Conservation (phyloP, 768 basidiomycete genomes). For the Mycena belliarum region DNA sequence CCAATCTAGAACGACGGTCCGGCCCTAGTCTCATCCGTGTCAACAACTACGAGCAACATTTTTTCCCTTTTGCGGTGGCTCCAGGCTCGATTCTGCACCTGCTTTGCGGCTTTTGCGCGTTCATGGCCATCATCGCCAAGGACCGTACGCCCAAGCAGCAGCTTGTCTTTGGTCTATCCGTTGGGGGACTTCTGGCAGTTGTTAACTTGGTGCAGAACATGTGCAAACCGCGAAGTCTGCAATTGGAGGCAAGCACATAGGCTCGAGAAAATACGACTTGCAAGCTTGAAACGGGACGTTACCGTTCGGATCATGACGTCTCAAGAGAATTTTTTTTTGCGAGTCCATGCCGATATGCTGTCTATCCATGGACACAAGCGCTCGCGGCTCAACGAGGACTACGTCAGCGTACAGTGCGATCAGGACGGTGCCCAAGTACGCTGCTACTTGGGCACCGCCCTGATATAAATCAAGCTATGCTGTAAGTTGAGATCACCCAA, state of each 20-base stretch:
- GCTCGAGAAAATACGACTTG: neutral
- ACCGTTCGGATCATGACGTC: neutral
- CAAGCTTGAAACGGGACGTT: neutral
- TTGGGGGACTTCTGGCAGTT: neutral
- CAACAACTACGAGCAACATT: no score
- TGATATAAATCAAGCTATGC: no score
- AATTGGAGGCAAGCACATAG: neutral
- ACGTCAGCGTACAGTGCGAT: no score
- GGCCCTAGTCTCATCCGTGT: no score
- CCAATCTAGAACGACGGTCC: no score
- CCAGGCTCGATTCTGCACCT: neutral
- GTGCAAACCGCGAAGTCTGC: neutral
- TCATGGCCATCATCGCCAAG: neutral
- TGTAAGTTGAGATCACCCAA: neutral
- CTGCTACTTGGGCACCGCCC: no score
- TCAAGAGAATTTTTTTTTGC: neutral
- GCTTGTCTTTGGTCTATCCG: conserved; percentile 2
- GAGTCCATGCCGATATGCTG: neutral
- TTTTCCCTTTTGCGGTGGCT: no score
- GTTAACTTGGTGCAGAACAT: conserved; percentile 1
- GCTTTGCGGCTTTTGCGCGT: neutral
- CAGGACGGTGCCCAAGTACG: no score
- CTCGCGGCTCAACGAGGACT: no score
- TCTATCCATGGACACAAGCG: neutral
- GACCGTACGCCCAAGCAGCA: neutral